Evolutionary conservation across 495 filamentous ascomycete species (phyloP), one percentile per base, ranked within the genome.

Genomic region (Lophium mytilinum): DNA sequence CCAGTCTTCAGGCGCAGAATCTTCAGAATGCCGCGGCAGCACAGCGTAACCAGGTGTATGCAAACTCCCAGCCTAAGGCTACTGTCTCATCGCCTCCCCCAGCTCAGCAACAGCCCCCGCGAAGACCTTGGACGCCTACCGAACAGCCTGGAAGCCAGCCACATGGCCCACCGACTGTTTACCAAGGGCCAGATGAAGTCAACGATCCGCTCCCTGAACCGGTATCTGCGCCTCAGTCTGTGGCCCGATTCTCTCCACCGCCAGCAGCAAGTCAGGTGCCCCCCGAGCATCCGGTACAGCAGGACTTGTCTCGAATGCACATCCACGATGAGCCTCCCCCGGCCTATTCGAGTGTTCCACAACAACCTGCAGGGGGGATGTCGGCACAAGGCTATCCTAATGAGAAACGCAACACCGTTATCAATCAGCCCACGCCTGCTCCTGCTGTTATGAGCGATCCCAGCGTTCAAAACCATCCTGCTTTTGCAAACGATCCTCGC

Each of bases 71-170:
- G 48, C 58, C 64, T 10, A 57, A 52, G 39, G 50, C 51, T 9
- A 46, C 15, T 40, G 9, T 59, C n/a, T 68, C 68, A 18, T 67
- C 66, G 35, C 75, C 73, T 41, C 65, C 70, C 36, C 67, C 67
- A 24, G 24, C 8, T n/a, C 35, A 52, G 51, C 71, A 73, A 52
- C 74, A 74, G 9, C 77, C 77, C 51, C 75, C 81, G 9, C 76
- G 80, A 39, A 80, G 92, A 51, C 90, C 90, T 46, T 98, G 93
- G 93, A 98, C 94, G 15, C 93, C 93, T 0, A 97, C 93, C 30
- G 93, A 98, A 68, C 78, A 85, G 52, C 91, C 93, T 2, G 93
- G 88, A 6, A 85, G 83, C 54, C 83, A 90, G 55, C 91, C 90
- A 1, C 90, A 95, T 76, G 93, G 92, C 0, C 91, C 93, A 35